phyloP scores from a whole-genome alignment of 306 rosid genomes.

The Fragaria ananassa region DNA sequence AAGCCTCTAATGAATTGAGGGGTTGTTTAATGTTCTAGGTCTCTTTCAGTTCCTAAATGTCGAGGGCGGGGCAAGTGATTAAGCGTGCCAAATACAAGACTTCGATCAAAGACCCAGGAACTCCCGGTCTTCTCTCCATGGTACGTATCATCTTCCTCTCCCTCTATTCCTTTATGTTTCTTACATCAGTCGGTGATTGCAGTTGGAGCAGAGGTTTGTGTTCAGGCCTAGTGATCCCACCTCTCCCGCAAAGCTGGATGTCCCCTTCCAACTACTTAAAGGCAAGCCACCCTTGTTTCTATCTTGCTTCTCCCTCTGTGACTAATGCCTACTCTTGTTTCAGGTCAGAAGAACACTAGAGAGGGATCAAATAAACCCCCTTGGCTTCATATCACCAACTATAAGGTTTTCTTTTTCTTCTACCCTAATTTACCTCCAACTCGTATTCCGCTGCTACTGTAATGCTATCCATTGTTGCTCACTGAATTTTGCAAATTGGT shows the following conservation, averaged over 20 bases:
- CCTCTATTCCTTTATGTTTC: too few relatives aligned
- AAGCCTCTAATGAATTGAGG: too few relatives aligned
- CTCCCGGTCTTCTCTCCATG: too few relatives aligned
- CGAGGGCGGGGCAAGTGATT: too few relatives aligned
- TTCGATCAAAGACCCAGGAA: too few relatives aligned
- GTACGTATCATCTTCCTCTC: too few relatives aligned
- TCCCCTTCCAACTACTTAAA: conserved; percentile 51
- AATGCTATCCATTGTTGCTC: not conserved
- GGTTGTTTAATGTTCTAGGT: too few relatives aligned
- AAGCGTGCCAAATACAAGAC: too few relatives aligned
- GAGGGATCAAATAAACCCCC: conserved; percentile 92
- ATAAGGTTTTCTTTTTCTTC: conserved; percentile 50
- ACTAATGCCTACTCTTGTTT: not conserved
- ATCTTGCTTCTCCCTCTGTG: too few relatives aligned
- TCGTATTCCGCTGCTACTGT: conserved; percentile 1
- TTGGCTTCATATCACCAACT: conserved; percentile 68
- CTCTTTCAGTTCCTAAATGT: too few relatives aligned
- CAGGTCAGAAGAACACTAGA: conserved; percentile 77
- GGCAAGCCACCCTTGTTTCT: conserved; percentile 26
- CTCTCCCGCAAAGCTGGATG: conserved; percentile 55
- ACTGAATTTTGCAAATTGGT: conserved; percentile 5
- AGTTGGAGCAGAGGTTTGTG: conserved; percentile 54
- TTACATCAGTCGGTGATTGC: conserved; percentile 8
- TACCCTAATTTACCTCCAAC: not conserved
- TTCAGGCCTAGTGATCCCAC: conserved; percentile 76